These are phyloP conservation scores for Rhizopogon salebrosus DNA, from an alignment of 768 basidiomycete species.

Conservation along the genomic window DNA sequence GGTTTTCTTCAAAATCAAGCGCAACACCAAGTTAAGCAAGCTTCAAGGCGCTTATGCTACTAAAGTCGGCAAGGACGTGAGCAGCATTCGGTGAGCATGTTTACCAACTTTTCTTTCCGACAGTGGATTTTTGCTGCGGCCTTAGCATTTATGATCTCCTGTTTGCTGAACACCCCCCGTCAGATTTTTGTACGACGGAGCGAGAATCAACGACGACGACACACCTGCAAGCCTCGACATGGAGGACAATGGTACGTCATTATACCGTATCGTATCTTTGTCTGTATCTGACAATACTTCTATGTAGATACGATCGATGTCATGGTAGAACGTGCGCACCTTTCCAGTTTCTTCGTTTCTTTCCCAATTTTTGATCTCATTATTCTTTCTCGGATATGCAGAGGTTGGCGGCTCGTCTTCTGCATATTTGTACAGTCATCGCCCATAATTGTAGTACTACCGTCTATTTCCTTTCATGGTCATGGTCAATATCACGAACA, in stretches of 20 bases:
- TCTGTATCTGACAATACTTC: slow-evolving; percentile 4
- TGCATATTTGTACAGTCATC: slow-evolving; percentile 8
- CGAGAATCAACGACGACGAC: slow-evolving; percentile 82
- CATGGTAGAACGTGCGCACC: slow-evolving; percentile 87
- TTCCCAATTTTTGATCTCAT: slow-evolving; percentile 2
- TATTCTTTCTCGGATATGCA: slow-evolving; percentile 11
- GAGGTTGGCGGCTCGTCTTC: slow-evolving; percentile 40
- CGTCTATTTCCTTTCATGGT: slow-evolving; percentile 2
- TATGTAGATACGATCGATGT: slow-evolving; percentile 85
- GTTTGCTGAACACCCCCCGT: neutral
- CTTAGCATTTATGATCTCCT: neutral
- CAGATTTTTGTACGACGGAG: slow-evolving; percentile 90
- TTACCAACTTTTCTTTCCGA: neutral
- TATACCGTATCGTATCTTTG: neutral
- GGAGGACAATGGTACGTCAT: slow-evolving; percentile 74
- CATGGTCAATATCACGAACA: neutral
- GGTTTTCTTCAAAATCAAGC: slow-evolving; percentile 97
- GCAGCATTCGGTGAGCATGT: slow-evolving; percentile 72
- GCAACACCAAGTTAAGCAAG: slow-evolving; percentile 87
- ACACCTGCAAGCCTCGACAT: slow-evolving; percentile 82
- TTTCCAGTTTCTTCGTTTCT: slow-evolving; percentile 7
- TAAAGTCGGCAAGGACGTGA: slow-evolving; percentile 88
- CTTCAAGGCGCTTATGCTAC: slow-evolving; percentile 88
- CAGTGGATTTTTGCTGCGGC: neutral
- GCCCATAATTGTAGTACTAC: slow-evolving; percentile 9